Conservation (phyloP, 108 stramenopile genomes). For the Nitzschia inconspicua region DNA sequence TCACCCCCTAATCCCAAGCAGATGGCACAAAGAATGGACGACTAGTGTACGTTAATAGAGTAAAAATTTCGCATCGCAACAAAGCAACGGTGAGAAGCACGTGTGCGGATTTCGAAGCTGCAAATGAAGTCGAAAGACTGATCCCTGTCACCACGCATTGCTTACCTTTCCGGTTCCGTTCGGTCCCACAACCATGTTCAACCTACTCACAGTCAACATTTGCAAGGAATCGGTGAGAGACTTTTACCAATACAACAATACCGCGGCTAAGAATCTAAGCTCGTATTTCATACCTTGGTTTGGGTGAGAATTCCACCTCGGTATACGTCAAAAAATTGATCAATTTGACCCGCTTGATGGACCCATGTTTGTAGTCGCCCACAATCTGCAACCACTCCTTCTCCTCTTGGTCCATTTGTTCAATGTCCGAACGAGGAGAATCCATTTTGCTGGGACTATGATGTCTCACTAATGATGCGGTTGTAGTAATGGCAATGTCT, state of each 20-base stretch:
- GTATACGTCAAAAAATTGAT: slow-evolving; percentile 74
- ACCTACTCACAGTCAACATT: slow-evolving; percentile 30
- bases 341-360: slow-evolving; percentile 65
- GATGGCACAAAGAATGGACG: slow-evolving; percentile 91
- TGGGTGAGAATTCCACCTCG: slow-evolving; percentile 64
- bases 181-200: slow-evolving; percentile 91
- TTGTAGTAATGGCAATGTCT: too few species aligned
- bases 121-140: background rate
- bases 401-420: slow-evolving; percentile 4
- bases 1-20: slow-evolving; percentile 90
- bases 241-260: background rate
- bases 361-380: slow-evolving; percentile 72
- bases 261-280: background rate
- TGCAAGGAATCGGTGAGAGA: background rate
- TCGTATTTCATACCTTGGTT: slow-evolving; percentile 54
- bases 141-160: background rate
- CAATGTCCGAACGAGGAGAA: slow-evolving; percentile 1
- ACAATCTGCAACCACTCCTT: slow-evolving; percentile 17
- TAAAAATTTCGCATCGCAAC: background rate
- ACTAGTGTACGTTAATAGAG: slow-evolving; percentile 36
- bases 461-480: too few species aligned
- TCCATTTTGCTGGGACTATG: too few species aligned
- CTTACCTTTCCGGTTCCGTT: slow-evolving; percentile 89
- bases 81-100: background rate
- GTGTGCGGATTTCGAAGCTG: background rate